These are phyloP conservation scores for Hericium rajendrae DNA, from an alignment of 768 basidiomycete species.

Conservation along the genomic window DNA sequence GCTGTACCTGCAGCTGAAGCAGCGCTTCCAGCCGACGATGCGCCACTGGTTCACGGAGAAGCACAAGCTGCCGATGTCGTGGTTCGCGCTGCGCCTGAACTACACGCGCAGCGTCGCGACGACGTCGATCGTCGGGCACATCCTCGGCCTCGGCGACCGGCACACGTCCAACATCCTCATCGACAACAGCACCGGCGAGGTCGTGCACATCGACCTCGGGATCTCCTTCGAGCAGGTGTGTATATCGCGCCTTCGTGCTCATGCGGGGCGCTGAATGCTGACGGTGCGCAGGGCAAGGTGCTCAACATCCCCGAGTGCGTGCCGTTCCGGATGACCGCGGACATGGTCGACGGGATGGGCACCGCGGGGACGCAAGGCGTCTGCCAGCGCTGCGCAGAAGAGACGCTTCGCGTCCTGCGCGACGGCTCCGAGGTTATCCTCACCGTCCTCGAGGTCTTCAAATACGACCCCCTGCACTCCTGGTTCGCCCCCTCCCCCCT, in stretches of 20 bases:
- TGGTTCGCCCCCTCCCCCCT: constrained; percentile 42
- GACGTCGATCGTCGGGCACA: constrained; percentile 87
- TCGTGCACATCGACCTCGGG: constrained; percentile 93
- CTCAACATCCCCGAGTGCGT: constrained; percentile 78
- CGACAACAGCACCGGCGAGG: constrained; percentile 72
- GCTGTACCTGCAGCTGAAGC: constrained; percentile 18
- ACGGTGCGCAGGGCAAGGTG: constrained; percentile 54
- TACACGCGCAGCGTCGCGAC: constrained; percentile 92
- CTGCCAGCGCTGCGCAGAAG: constrained; percentile 90
- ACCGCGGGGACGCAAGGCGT: constrained; percentile 85
- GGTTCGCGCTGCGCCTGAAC: constrained; percentile 85
- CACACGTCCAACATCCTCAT: constrained; percentile 89
- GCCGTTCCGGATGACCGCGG: constrained; percentile 90
- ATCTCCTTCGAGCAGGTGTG: constrained; percentile 92
- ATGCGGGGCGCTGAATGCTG: neutral
- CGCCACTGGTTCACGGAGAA: constrained; percentile 90
- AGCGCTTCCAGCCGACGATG: constrained; percentile 73
- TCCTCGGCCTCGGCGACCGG: constrained; percentile 88
- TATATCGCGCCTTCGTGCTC: neutral
- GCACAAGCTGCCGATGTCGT: constrained; percentile 79
- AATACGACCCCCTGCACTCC: constrained; percentile 87
- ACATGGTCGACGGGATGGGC: constrained; percentile 93
- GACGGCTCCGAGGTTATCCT: constrained; percentile 80
- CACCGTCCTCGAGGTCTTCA: constrained; percentile 95
- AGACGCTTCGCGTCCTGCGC: constrained; percentile 85